Conservation (phyloP, 805 yeast genomes). For the Blastobotrys attinorum region DNA sequence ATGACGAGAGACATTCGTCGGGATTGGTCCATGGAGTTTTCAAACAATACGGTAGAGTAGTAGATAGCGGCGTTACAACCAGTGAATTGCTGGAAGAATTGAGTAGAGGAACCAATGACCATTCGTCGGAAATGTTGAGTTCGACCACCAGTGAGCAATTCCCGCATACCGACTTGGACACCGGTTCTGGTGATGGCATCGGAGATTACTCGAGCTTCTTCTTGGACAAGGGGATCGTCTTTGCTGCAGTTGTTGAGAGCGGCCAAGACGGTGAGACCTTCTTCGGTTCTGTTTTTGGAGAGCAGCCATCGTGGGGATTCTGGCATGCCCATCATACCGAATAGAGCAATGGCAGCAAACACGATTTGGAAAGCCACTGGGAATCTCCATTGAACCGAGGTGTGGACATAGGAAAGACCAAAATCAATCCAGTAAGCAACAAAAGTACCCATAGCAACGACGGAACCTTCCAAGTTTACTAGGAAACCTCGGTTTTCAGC, state of each 20-base stretch:
- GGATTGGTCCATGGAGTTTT: constrained; percentile 12
- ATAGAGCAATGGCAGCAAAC: constrained; percentile 49
- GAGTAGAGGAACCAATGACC: constrained; percentile 55
- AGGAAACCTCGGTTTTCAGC: constrained; percentile 61
- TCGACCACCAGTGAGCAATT: constrained; percentile 35
- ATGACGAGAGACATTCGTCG: constrained; percentile 14
- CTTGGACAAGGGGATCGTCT: constrained; percentile 8
- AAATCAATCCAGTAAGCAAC: constrained; percentile 50
- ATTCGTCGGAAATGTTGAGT: constrained; percentile 55
- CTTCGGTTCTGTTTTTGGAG: constrained; percentile 48
- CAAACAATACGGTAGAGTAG: constrained; percentile 18
- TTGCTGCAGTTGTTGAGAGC: constrained; percentile 27
- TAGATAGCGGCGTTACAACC: constrained; percentile 26
- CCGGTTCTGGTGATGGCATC: constrained; percentile 11
- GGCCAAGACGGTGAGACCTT: constrained; percentile 41
- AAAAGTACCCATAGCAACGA: constrained; percentile 68
- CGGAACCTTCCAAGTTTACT: constrained; percentile 64
- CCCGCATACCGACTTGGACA: constrained; percentile 15
- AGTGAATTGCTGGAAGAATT: constrained; percentile 31
- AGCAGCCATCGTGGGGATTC: constrained; percentile 85
- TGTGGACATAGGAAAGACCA: constrained; percentile 52
- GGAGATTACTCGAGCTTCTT: constrained; percentile 14
- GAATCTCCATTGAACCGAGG: constrained; percentile 58
- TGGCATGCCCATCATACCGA: constrained; percentile 59
- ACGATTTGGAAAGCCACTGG: constrained; percentile 66